Percentiles rank a stretch among this genome's conserved stretches.
phyloP scores from a whole-genome alignment of 805 yeast genomes.

The Wickerhamiella hasegawae region DNA sequence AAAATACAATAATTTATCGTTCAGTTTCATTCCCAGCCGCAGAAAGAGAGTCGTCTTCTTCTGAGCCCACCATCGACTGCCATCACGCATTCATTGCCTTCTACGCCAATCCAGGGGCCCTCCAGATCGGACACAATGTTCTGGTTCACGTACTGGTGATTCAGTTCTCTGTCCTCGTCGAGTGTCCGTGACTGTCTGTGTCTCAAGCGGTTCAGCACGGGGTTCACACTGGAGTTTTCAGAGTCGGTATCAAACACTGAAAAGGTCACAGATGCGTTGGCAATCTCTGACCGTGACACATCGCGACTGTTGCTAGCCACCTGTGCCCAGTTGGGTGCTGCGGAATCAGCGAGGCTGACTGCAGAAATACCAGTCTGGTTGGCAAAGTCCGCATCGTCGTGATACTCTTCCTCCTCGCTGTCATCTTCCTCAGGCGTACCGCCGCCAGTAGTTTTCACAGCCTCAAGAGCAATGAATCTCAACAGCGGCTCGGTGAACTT shows the following conservation, averaged over 20 bases:
- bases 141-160: conserved; percentile 66
- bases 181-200: conserved; percentile 33
- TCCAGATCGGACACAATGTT: conserved; percentile 51
- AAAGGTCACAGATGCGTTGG: not conserved
- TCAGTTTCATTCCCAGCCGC: conserved; percentile 28
- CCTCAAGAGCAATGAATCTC: conserved; percentile 71
- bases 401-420: not conserved
- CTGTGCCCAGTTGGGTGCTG: not conserved
- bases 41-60: conserved; percentile 23
- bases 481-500: conserved; percentile 66
- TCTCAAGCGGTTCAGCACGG: conserved; percentile 13
- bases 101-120: conserved; percentile 69
- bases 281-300: not conserved
- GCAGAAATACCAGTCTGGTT: not conserved
- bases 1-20: not conserved
- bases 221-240: not conserved
- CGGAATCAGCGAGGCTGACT: not conserved
- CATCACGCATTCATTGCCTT: conserved; percentile 36
- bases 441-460: conserved; percentile 30
- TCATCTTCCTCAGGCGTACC: not conserved
- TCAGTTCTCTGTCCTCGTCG: conserved; percentile 61
- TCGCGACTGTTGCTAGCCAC: not conserved
- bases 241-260: conserved; percentile 1
- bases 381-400: not conserved
- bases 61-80: conserved; percentile 30